A percentile compares a stretch with the other conserved stretches of the same genome.
phyloP scores from a whole-genome alignment of 257 asterid genomes.

The Primulina huaijiensis region DNA sequence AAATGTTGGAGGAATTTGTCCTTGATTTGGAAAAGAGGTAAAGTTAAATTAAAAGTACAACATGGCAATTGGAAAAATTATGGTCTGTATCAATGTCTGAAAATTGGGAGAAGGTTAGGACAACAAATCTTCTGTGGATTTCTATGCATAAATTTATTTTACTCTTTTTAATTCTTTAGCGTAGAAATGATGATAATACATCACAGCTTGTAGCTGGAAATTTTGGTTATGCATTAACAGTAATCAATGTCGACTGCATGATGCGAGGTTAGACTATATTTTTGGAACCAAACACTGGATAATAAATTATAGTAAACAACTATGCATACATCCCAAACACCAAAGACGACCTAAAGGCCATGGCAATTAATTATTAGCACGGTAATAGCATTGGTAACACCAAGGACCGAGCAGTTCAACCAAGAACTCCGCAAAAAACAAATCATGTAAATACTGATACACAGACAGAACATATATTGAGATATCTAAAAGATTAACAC shows the following conservation, averaged over 20 bases:
- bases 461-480: background rate
- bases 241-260: too few relatives aligned
- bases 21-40: background rate
- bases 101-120: background rate
- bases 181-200: background rate
- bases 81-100: background rate
- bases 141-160: background rate
- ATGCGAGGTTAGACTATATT: too few relatives aligned
- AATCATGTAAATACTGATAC: too few relatives aligned
- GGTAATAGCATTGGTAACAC: background rate
- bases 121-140: background rate
- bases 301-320: background rate
- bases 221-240: background rate
- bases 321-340: background rate
- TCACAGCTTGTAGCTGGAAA: background rate
- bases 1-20: background rate
- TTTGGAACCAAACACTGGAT: background rate
- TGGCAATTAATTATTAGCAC: background rate
- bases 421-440: background rate
- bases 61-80: background rate
- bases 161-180: too few relatives aligned
- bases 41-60: background rate
- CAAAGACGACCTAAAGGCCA: background rate
- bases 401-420: background rate
- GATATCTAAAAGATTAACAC: background rate